phyloP scores from a whole-genome alignment of 1,139 yeast species.

The Scheffersomyces segobiensis region DNA sequence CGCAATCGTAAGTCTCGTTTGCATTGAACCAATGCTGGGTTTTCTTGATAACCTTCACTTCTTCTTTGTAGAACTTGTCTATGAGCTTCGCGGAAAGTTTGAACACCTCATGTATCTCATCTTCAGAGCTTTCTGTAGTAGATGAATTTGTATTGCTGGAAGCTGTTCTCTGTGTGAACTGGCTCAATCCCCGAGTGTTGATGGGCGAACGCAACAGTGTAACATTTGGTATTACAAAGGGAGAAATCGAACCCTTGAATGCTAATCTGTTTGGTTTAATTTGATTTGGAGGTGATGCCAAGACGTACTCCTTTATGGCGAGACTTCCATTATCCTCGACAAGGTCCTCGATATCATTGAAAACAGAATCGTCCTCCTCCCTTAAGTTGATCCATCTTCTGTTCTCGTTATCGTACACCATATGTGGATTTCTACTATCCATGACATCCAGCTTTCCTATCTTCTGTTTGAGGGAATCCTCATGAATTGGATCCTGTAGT shows the following conservation, averaged over 20 bases:
- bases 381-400: conserved; percentile 49
- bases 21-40: conserved; percentile 55
- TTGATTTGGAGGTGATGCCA: conserved; percentile 8
- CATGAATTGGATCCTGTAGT: conserved; percentile 15
- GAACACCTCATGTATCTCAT: conserved; percentile 34
- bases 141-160: conserved; percentile 23
- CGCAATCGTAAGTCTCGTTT: conserved; percentile 31
- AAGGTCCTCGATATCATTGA: conserved; percentile 51
- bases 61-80: conserved; percentile 50
- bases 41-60: conserved; percentile 48
- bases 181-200: conserved; percentile 17
- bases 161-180: conserved; percentile 38
- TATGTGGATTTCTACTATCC: conserved; percentile 30
- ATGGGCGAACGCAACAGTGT: conserved; percentile 10
- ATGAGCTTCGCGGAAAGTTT: conserved; percentile 38
- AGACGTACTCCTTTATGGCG: conserved; percentile 3
- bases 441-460: background rate
- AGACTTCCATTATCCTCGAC: conserved; percentile 6
- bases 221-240: background rate
- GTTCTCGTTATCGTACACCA: conserved; percentile 62
- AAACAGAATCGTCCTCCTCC: conserved; percentile 49
- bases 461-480: conserved; percentile 8
- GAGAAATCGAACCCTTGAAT: background rate
- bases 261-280: background rate
- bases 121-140: conserved; percentile 6